These are phyloP conservation scores for Exophiala mesophila DNA, from an alignment of 2,329 filamentous ascomycete genomes.

Conservation along the genomic window DNA sequence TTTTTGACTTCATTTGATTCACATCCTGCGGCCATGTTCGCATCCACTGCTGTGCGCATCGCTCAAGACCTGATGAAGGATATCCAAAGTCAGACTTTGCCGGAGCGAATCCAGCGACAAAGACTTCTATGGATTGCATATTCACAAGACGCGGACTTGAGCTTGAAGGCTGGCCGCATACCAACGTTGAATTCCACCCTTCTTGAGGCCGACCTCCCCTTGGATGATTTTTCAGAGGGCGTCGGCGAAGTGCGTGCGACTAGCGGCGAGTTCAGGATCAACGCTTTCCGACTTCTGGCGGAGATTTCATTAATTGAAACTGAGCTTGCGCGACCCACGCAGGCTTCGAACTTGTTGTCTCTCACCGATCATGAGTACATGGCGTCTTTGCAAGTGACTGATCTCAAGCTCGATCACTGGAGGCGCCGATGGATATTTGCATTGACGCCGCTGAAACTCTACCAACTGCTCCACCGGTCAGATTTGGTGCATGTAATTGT, in stretches of 20 bases:
- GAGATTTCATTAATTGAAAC: constrained; percentile 58
- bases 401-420: constrained; percentile 10
- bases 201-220: constrained; percentile 93
- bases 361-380: neutral
- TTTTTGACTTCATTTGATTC: constrained; percentile 94
- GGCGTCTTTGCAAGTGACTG: constrained; percentile 6
- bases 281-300: constrained; percentile 87
- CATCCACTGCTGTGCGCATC: constrained; percentile 81
- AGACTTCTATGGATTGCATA: constrained; percentile 73
- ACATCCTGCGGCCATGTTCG: constrained; percentile 83
- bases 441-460: constrained; percentile 7
- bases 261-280: constrained; percentile 85
- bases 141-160: constrained; percentile 60
- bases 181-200: constrained; percentile 31
- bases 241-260: constrained; percentile 87
- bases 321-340: constrained; percentile 11
- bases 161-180: constrained; percentile 9
- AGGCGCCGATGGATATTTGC: constrained; percentile 12
- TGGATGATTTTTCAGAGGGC: constrained; percentile 80
- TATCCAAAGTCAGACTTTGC: constrained; percentile 77
- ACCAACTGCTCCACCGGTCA: constrained; percentile 12
- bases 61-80: constrained; percentile 39
- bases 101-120: constrained; percentile 85
- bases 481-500: constrained; percentile 16
- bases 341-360: neutral